phyloP scores from a whole-genome alignment of 257 asterid genomes.

The Apocynum venetum region DNA sequence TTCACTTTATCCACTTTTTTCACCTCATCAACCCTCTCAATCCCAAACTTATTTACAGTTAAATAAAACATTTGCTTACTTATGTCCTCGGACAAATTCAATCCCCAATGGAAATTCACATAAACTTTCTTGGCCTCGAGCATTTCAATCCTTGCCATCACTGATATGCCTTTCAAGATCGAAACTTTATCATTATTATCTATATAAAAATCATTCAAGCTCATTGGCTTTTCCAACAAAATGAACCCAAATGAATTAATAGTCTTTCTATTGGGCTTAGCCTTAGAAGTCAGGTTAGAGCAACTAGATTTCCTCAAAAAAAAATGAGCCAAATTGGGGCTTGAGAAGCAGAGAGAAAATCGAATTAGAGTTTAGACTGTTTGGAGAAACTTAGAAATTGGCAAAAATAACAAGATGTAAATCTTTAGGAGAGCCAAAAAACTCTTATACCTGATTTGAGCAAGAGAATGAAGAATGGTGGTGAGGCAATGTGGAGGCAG shows the following conservation, averaged over 20 bases:
- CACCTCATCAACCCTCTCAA: constrained; percentile 47
- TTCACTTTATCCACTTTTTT: constrained; percentile 30
- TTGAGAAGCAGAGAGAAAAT: constrained; percentile 63
- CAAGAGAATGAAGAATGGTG: constrained; percentile 51
- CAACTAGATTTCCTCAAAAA: constrained; percentile 56
- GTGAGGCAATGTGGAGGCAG: constrained; percentile 17
- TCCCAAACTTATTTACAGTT: constrained; percentile 62
- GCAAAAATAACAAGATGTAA: constrained; percentile 78
- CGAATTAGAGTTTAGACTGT: constrained; percentile 48
- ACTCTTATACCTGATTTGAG: constrained; percentile 82
- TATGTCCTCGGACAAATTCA: constrained; percentile 57
- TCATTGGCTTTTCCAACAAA: constrained; percentile 52
- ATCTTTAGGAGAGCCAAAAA: constrained; percentile 71
- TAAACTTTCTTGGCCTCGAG: constrained; percentile 44
- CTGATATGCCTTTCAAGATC: constrained; percentile 46
- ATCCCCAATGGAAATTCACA: constrained; percentile 59
- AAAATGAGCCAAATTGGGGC: constrained; percentile 74
- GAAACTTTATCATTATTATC: constrained; percentile 34
- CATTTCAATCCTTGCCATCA: constrained; percentile 60
- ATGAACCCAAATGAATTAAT: constrained; percentile 51
- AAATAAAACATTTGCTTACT: constrained; percentile 47
- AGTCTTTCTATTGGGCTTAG: constrained; percentile 24
- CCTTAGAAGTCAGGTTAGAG: constrained; percentile 23
- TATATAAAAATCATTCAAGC: constrained; percentile 38
- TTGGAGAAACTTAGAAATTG: constrained; percentile 61